Evolutionary conservation across 148 eudicot genomes (phyloP).

Genomic region (Selenicereus undatus): DNA sequence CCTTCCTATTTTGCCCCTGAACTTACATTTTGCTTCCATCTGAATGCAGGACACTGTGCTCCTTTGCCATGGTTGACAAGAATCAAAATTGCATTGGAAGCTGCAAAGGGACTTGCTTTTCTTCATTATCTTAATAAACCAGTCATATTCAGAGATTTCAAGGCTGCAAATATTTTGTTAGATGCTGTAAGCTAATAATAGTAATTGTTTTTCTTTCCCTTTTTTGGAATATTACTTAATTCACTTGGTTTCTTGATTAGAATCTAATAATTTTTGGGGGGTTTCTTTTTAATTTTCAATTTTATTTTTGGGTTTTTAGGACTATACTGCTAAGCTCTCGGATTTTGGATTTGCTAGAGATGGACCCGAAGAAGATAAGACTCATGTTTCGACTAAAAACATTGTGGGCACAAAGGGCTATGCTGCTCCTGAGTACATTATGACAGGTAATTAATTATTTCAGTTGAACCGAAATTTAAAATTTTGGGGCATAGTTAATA

Average conservation of each 20-base stretch:
- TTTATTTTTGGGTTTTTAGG: slow-evolving; percentile 26
- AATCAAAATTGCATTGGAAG: slow-evolving; percentile 64
- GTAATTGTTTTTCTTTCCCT: background rate
- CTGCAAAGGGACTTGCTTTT: slow-evolving; percentile 76
- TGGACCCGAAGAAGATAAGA: slow-evolving; percentile 69
- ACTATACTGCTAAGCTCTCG: slow-evolving; percentile 66
- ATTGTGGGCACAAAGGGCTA: slow-evolving; percentile 73
- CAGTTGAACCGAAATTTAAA: background rate
- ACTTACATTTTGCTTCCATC: background rate
- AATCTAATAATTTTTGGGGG: background rate
- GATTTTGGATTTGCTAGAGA: slow-evolving; percentile 84
- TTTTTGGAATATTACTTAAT: background rate
- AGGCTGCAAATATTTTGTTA: slow-evolving; percentile 69
- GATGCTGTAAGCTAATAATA: slow-evolving; percentile 48
- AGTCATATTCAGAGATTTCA: slow-evolving; percentile 69
- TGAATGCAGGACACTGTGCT: slow-evolving; percentile 47
- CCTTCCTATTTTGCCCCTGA: slow-evolving; percentile 20
- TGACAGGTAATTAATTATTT: slow-evolving; percentile 44
- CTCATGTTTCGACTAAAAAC: slow-evolving; percentile 54
- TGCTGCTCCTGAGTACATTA: slow-evolving; percentile 56
- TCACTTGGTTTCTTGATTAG: background rate
- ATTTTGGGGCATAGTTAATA: no score
- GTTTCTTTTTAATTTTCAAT: background rate
- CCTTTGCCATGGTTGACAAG: slow-evolving; percentile 75
- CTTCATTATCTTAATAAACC: slow-evolving; percentile 72